Conservation (phyloP, 2,329 filamentous ascomycete species). For the Alternaria novae-zelandiae region DNA sequence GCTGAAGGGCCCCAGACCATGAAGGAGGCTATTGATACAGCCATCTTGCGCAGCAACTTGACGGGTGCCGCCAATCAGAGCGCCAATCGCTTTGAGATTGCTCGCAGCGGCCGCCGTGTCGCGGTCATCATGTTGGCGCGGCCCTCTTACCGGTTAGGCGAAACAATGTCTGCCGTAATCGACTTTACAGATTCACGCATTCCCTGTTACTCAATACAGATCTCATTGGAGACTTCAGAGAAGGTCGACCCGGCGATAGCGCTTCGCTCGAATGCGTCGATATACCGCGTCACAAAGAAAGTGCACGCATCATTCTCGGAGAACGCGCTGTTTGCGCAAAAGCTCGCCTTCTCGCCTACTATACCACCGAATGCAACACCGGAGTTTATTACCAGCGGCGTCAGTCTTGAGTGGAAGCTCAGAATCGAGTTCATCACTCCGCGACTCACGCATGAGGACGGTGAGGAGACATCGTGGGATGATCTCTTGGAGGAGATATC, state of each 20-base stretch:
- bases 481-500: constrained; percentile 78
- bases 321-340: constrained; percentile 79
- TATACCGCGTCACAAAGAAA: constrained; percentile 84
- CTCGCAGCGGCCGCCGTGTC: constrained; percentile 88
- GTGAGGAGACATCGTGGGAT: constrained; percentile 38
- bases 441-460: constrained; percentile 52
- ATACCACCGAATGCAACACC: constrained; percentile 86
- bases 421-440: constrained; percentile 92
- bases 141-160: constrained; percentile 86
- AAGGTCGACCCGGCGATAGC: constrained; percentile 81
- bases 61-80: constrained; percentile 73
- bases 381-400: constrained; percentile 88
- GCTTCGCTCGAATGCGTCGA: constrained; percentile 81
- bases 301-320: constrained; percentile 80
- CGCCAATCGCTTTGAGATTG: constrained; percentile 94
- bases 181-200: constrained; percentile 82
- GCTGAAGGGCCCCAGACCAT: constrained; percentile 65
- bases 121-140: constrained; percentile 88
- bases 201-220: constrained; percentile 83
- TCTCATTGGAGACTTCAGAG: constrained; percentile 85
- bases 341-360: constrained; percentile 80
- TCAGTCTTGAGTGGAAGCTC: constrained; percentile 87
- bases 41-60: constrained; percentile 74
- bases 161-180: constrained; percentile 81
- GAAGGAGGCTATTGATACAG: constrained; percentile 88